Percentiles rank a stretch among this genome's conserved stretches.
Evolutionary conservation across 2,329 filamentous ascomycete genomes (phyloP).

Genomic region (Cladosporium sp.): DNA sequence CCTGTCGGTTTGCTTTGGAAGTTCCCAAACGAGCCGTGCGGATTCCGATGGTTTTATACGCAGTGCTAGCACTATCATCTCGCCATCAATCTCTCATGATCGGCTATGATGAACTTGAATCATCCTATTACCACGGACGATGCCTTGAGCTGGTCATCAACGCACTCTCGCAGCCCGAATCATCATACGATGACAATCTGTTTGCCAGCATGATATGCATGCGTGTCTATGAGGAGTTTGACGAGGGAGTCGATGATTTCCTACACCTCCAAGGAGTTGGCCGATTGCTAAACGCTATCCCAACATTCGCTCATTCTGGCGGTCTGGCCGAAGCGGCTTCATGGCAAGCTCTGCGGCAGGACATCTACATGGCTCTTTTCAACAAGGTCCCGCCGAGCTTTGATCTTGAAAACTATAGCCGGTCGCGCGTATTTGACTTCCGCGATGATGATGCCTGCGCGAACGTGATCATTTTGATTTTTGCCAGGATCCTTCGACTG

Average conservation of each 20-base stretch:
- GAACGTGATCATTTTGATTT: conserved; percentile 37
- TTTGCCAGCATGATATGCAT: conserved; percentile 33
- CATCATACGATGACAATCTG: conserved; percentile 29
- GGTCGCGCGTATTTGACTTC: conserved; percentile 35
- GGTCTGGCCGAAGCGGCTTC: conserved; percentile 39
- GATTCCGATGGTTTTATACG: conserved; percentile 30
- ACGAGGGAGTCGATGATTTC: conserved; percentile 29
- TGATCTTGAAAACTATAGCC: conserved; percentile 36
- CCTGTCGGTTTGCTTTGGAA: conserved; percentile 31
- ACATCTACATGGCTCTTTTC: conserved; percentile 38
- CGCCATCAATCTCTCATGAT: conserved; percentile 30
- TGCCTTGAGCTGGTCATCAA: conserved; percentile 34
- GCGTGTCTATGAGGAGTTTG: conserved; percentile 35
- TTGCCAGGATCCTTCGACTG: conserved; percentile 35
- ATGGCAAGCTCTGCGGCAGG: conserved; percentile 41
- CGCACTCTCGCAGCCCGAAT: conserved; percentile 25
- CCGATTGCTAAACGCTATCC: conserved; percentile 36
- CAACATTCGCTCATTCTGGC: conserved; percentile 37
- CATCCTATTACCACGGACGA: conserved; percentile 31
- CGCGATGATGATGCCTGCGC: conserved; percentile 37
- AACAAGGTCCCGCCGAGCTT: conserved; percentile 36
- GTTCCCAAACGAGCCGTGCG: conserved; percentile 30
- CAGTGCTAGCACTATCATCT: conserved; percentile 34
- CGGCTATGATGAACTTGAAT: conserved; percentile 24
- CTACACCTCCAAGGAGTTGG: conserved; percentile 38